Evolutionary conservation across 371 early-diverging fungal species (phyloP).

Genomic region (Mortierella sp.): DNA sequence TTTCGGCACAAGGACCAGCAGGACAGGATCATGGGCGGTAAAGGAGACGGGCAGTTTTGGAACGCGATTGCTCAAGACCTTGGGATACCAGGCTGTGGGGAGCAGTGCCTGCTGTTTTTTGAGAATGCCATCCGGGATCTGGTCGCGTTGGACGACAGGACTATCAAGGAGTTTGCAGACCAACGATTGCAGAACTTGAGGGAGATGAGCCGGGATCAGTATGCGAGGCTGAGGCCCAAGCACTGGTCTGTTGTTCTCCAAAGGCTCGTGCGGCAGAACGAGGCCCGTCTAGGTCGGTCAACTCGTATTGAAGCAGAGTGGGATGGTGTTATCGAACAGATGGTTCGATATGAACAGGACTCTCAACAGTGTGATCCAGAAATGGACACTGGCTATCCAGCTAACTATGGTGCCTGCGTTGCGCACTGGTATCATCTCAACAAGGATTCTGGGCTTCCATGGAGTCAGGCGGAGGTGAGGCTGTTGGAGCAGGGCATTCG

Average conservation of each 20-base stretch:
- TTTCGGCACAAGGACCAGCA: neutral
- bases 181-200: neutral
- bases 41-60: neutral
- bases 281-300: neutral
- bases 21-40: neutral
- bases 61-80: neutral
- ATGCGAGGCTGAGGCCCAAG: neutral
- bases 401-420: neutral
- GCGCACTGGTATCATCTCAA: slow-evolving; percentile 11
- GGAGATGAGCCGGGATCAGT: neutral
- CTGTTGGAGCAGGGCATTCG: slow-evolving; percentile 17
- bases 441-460: neutral
- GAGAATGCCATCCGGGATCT: neutral
- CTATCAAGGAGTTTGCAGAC: neutral
- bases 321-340: neutral
- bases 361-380: neutral
- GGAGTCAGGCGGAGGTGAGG: slow-evolving; percentile 12
- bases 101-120: slow-evolving; percentile 10
- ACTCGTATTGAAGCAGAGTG: neutral
- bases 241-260: slow-evolving; percentile 16
- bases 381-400: no score
- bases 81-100: neutral
- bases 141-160: neutral
- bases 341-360: neutral
- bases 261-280: neutral